phyloP scores from a whole-genome alignment of 345 rosid genomes.

The Hibiscus trionum region DNA sequence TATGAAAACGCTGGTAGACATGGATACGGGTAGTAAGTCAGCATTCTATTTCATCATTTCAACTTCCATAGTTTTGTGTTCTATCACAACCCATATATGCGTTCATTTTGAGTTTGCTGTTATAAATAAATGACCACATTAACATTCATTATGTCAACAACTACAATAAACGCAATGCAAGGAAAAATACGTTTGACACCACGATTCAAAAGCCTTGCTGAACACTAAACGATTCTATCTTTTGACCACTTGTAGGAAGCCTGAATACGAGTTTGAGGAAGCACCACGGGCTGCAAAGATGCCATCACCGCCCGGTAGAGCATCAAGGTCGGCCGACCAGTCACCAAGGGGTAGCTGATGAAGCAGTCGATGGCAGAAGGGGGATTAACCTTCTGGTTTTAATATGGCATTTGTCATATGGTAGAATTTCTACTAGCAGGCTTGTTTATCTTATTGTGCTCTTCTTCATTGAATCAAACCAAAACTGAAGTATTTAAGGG shows the following conservation, averaged over 20 bases:
- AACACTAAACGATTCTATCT: too few species aligned
- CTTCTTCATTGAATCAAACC: neutral
- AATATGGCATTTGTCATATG: neutral
- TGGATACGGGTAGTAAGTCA: constrained; percentile 51
- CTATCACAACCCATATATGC: neutral
- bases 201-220: too few species aligned
- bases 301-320: constrained; percentile 32
- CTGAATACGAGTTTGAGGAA: constrained; percentile 39
- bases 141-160: too few species aligned
- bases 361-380: neutral
- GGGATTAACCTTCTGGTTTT: neutral
- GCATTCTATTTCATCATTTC: neutral
- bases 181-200: too few species aligned
- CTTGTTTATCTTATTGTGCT: neutral
- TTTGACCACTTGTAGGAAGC: constrained; percentile 31
- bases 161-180: too few species aligned
- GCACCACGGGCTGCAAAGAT: constrained; percentile 36
- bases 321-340: constrained; percentile 54
- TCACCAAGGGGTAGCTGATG: constrained; percentile 36
- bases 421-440: neutral
- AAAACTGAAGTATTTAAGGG: too few species aligned
- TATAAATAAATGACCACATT: neutral
- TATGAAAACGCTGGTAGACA: constrained; percentile 38
- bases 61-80: neutral
- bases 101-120: neutral